These are phyloP conservation scores for Blumeria graminis DNA, from an alignment of 2,329 filamentous ascomycete genomes.

Conservation along the genomic window DNA sequence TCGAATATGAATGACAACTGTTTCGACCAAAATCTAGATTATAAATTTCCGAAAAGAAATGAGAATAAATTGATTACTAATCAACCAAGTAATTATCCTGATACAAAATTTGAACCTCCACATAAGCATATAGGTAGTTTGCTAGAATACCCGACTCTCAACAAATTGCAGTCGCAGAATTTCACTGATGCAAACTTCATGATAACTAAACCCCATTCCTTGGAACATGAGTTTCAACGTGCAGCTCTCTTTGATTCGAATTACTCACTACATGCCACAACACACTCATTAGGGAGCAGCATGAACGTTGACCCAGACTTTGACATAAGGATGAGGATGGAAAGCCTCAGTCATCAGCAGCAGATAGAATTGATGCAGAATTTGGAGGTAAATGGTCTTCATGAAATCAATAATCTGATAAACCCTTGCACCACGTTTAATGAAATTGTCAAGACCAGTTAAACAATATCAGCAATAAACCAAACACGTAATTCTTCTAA, in stretches of 20 bases:
- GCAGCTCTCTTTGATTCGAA: slow-evolving; percentile 9
- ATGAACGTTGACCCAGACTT: slow-evolving; percentile 19
- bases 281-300: slow-evolving; percentile 11
- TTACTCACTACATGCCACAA: slow-evolving; percentile 13
- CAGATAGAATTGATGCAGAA: slow-evolving; percentile 64
- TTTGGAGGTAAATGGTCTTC: slow-evolving; percentile 43
- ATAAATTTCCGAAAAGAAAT: slow-evolving; percentile 9
- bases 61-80: slow-evolving; percentile 5
- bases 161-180: slow-evolving; percentile 16
- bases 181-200: slow-evolving; percentile 11
- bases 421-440: slow-evolving; percentile 15
- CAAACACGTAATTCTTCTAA: no score
- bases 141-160: slow-evolving; percentile 40
- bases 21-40: slow-evolving; percentile 30
- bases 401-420: slow-evolving; percentile 35
- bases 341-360: slow-evolving; percentile 54
- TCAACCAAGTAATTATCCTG: slow-evolving; percentile 34
- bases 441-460: no score
- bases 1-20: slow-evolving; percentile 28
- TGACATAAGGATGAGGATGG: slow-evolving; percentile 27
- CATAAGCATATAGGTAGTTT: slow-evolving; percentile 28
- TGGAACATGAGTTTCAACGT: slow-evolving; percentile 4
- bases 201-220: slow-evolving; percentile 5
- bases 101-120: slow-evolving; percentile 40
- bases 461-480: no score